phyloP scores from a whole-genome alignment of 2,329 filamentous ascomycete genomes.

The Tolypocladium sp. region DNA sequence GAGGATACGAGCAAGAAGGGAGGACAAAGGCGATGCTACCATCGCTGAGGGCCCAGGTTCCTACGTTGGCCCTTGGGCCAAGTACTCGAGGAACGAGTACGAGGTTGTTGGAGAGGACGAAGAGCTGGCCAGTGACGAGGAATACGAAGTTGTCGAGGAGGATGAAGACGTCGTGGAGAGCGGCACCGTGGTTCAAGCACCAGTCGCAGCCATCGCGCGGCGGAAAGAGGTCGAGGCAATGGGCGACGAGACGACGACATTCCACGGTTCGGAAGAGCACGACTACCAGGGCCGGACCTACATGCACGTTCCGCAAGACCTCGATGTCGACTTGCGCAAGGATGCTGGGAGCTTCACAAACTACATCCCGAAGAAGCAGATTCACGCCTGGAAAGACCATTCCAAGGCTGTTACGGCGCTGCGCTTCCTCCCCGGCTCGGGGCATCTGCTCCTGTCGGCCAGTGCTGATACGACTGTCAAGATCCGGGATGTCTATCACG shows the following conservation, averaged over 20 bases:
- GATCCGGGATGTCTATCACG: conserved; percentile 90
- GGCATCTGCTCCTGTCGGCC: conserved; percentile 83
- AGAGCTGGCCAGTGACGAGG: conserved; percentile 68
- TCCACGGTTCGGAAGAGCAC: conserved; percentile 73
- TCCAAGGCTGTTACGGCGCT: conserved; percentile 78
- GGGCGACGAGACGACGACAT: conserved; percentile 73
- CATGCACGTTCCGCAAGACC: conserved; percentile 91
- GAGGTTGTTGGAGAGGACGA: conserved; percentile 67
- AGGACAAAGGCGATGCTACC: conserved; percentile 75
- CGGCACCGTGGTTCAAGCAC: conserved; percentile 50
- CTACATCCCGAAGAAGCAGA: conserved; percentile 87
- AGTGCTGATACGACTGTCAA: conserved; percentile 86
- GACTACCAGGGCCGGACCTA: conserved; percentile 96
- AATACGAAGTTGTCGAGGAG: conserved; percentile 69
- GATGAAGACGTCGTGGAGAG: conserved; percentile 61
- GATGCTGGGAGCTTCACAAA: conserved; percentile 75
- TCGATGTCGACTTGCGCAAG: conserved; percentile 78
- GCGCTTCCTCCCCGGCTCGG: conserved; percentile 80
- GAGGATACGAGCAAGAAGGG: conserved; percentile 61
- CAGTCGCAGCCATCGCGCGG: conserved; percentile 41
- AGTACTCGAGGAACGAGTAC: conserved; percentile 64
- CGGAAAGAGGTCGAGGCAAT: conserved; percentile 49
- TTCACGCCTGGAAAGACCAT: conserved; percentile 83
- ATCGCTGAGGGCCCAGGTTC: conserved; percentile 79
- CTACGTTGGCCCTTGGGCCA: conserved; percentile 93